A percentile compares a stretch with the other conserved stretches of the same genome.
These are phyloP conservation scores for Lepiota subincarnata DNA, from an alignment of 768 basidiomycete genomes.

Conservation along the genomic window DNA sequence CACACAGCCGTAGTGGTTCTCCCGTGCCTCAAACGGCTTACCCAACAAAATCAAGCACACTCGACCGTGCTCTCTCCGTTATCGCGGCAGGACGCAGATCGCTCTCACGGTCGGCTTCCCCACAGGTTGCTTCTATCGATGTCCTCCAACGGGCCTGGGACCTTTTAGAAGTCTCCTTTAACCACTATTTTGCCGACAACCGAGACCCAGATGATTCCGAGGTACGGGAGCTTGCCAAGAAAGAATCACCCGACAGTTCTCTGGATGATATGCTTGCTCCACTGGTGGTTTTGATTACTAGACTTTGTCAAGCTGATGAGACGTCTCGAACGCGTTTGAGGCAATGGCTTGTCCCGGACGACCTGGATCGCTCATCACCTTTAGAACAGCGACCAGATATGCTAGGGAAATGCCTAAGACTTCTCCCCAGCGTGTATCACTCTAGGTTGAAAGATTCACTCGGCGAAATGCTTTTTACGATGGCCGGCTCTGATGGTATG, in stretches of 20 bases:
- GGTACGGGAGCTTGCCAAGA: constrained; percentile 49
- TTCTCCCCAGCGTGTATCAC: constrained; percentile 75
- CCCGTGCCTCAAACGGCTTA: constrained; percentile 28
- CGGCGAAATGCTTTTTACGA: constrained; percentile 83
- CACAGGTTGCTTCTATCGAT: constrained; percentile 35
- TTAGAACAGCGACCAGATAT: constrained; percentile 72
- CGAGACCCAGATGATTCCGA: constrained; percentile 59
- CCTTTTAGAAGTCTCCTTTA: constrained; percentile 55
- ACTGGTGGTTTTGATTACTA: constrained; percentile 68
- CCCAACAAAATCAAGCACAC: constrained; percentile 37
- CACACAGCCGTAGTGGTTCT: constrained; percentile 37
- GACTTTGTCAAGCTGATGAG: constrained; percentile 64
- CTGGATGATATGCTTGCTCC: constrained; percentile 81
- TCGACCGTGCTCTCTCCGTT: constrained; percentile 58
- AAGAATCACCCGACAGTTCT: constrained; percentile 46
- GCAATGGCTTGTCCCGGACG: constrained; percentile 68
- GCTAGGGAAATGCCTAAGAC: constrained; percentile 74
- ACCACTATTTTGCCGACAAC: constrained; percentile 63
- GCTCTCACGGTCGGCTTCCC: constrained; percentile 45
- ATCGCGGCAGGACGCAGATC: constrained; percentile 50
- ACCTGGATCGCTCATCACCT: constrained; percentile 74
- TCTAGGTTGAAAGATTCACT: constrained; percentile 66
- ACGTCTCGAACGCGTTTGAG: constrained; percentile 51
- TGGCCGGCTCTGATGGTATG: constrained; percentile 72
- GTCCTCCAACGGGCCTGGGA: constrained; percentile 63